Evolutionary conservation across 192 early-diverging fungal species (phyloP), one percentile per base, ranked within the genome.

Genomic region (Entomortierella lignicola): DNA sequence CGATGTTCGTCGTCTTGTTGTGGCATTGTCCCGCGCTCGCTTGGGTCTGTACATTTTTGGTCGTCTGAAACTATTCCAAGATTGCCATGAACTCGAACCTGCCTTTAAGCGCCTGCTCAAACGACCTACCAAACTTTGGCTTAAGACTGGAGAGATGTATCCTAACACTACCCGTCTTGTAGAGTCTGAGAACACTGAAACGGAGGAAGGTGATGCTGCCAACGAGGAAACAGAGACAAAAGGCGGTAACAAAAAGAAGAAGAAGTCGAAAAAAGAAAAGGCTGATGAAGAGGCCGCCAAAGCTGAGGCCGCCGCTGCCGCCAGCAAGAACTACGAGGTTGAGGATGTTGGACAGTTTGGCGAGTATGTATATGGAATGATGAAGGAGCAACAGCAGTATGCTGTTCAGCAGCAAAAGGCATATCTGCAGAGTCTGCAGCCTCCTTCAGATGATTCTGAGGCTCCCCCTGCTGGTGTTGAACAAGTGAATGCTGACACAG

Each of bases 11-110:
- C 90, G 98, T 48, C 62, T 99, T 34, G 91, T 96, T 37, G 97
- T 99, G 1, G 98, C 97, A 0, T 69, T 99, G 81, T 98, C 97
- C 8, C 87, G 96, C 37, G 96, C 97, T 8, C 88, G 97, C 17
- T 84, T 99, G 27, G 97, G 98, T 13, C 83, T 99, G 0, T 99
- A 99, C 71, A 88, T 99, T 18, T 96, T 99, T 85, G 91, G 96
- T 58, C 81, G 93, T 8, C 69, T 80, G 7, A 68, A 75, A 8
- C 68, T 99, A 2, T 97, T 99, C 77, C 83, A 89, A 54, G 87
- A 89, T 47, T 96, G 95, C 66, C 87, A 88, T 61, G 97, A 98
- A 68, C 86, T 98, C n/a, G 80, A 87, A 39, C 85, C 86, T 6
- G 88, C 92, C 0, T 92, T 98, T 63, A 51, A 81, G 31, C 63